Conservation (phyloP, 768 basidiomycete species). For the Boletus pseudo-olivaceus region DNA sequence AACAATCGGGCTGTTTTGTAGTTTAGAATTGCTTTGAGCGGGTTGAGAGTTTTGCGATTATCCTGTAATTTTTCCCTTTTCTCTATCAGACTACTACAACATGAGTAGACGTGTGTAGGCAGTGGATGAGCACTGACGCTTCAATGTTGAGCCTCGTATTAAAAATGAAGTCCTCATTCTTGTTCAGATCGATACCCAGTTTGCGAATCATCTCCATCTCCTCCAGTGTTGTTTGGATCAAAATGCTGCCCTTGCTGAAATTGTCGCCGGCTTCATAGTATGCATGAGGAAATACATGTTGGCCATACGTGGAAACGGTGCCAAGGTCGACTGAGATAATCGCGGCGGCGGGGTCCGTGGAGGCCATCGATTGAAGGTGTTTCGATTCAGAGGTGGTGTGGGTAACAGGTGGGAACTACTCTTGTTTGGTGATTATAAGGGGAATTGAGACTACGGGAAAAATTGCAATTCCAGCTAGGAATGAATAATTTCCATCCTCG, state of each 20-base stretch:
- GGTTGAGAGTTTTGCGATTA: slow-evolving; percentile 1
- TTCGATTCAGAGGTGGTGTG: not conserved
- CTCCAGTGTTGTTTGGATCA: slow-evolving; percentile 3
- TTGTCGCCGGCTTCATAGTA: not conserved
- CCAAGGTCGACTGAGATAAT: slow-evolving; percentile 4
- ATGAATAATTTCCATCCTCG: not conserved
- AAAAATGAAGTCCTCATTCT: not conserved
- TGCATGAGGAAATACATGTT: not conserved
- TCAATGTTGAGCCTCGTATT: not conserved
- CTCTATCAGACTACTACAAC: not conserved
- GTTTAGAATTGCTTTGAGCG: not conserved
- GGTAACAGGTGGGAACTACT: not conserved
- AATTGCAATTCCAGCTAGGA: not conserved
- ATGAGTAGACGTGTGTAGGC: not conserved
- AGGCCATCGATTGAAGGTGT: not conserved
- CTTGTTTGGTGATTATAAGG: not conserved
- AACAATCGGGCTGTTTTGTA: not conserved
- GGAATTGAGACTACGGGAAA: not conserved
- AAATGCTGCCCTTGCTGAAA: not conserved
- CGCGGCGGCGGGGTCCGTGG: not conserved
- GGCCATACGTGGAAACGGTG: not conserved
- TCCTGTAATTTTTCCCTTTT: not conserved
- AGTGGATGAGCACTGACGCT: not conserved
- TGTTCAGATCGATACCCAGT: not conserved
- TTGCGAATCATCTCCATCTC: not conserved